These are phyloP conservation scores for Geosmithia putterillii DNA, from an alignment of 2,329 filamentous ascomycete species.

Conservation along the genomic window DNA sequence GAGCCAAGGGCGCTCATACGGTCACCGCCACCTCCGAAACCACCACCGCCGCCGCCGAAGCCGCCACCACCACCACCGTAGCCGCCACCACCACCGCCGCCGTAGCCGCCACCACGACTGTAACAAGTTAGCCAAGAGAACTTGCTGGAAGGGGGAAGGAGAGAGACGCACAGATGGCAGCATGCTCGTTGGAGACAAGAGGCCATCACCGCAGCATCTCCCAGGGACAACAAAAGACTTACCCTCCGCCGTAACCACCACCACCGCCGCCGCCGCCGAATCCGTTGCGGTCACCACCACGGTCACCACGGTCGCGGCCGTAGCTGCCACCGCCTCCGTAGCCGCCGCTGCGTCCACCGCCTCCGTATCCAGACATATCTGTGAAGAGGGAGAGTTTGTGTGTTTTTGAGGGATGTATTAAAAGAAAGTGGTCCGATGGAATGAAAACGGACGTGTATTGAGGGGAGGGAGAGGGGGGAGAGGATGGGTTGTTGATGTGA, in stretches of 20 bases:
- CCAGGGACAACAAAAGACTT: conserved; percentile 10
- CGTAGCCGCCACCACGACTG: conserved; percentile 26
- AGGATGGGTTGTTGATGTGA: conserved; percentile 11
- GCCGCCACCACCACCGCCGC: conserved; percentile 18
- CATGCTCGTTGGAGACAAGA: too few relatives aligned
- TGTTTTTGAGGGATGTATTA: conserved; percentile 2
- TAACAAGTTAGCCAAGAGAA: conserved; percentile 20
- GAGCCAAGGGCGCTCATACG: conserved; percentile 87
- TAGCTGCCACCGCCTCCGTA: conserved; percentile 20
- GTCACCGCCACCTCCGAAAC: conserved; percentile 65
- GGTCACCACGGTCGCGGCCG: conserved; percentile 30
- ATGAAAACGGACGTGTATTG: conserved; percentile 2
- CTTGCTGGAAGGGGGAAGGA: conserved; percentile 4
- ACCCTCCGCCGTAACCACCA: conserved; percentile 22
- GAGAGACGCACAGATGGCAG: too few relatives aligned
- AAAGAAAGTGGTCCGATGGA: not conserved
- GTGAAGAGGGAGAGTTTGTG: not conserved
- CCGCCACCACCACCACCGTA: conserved; percentile 25
- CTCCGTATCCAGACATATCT: conserved; percentile 31
- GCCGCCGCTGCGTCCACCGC: conserved; percentile 15
- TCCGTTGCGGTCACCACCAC: conserved; percentile 31
- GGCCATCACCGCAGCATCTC: not conserved
- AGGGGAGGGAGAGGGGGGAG: conserved; percentile 2
- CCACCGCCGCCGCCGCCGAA: conserved; percentile 16
- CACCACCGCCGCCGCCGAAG: conserved; percentile 21